These are phyloP conservation scores for Ganoderma leucocontextum DNA, from an alignment of 1,284 basidiomycete genomes.

Conservation along the genomic window DNA sequence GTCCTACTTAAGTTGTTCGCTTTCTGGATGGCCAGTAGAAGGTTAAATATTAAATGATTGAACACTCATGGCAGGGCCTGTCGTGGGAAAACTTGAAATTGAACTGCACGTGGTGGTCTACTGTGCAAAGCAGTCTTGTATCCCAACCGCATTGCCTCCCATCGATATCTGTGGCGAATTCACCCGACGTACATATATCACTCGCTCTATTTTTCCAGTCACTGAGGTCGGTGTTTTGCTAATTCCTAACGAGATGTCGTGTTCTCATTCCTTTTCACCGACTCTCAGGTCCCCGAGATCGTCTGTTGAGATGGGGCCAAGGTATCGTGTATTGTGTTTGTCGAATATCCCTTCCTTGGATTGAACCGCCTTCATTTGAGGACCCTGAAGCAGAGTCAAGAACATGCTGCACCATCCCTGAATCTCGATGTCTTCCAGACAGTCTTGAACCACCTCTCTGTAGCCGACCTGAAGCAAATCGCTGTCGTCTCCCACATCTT, in stretches of 20 bases:
- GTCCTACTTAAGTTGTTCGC: no score
- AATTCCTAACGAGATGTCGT: no score
- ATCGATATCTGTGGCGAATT: background rate
- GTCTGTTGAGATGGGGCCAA: background rate
- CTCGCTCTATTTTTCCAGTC: background rate
- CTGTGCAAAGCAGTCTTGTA: background rate
- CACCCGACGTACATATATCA: background rate
- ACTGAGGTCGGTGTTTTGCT: background rate
- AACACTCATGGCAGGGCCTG: no score
- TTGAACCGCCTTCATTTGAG: background rate
- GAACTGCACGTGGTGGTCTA: background rate
- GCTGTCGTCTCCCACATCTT: constrained; percentile 3
- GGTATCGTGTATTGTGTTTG: constrained; percentile 1
- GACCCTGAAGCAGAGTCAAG: no score
- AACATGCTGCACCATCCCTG: background rate
- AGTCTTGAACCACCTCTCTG: constrained; percentile 11
- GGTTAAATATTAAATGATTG: no score
- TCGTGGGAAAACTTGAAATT: background rate
- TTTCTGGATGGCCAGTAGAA: no score
- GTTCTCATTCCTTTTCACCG: no score
- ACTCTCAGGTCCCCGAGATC: no score
- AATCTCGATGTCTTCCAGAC: constrained; percentile 20
- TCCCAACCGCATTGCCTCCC: background rate
- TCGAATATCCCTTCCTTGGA: background rate
- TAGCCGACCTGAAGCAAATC: constrained; percentile 6